Evolutionary conservation across 495 filamentous ascomycete genomes (phyloP).

Genomic region (Cetradonia linearis): DNA sequence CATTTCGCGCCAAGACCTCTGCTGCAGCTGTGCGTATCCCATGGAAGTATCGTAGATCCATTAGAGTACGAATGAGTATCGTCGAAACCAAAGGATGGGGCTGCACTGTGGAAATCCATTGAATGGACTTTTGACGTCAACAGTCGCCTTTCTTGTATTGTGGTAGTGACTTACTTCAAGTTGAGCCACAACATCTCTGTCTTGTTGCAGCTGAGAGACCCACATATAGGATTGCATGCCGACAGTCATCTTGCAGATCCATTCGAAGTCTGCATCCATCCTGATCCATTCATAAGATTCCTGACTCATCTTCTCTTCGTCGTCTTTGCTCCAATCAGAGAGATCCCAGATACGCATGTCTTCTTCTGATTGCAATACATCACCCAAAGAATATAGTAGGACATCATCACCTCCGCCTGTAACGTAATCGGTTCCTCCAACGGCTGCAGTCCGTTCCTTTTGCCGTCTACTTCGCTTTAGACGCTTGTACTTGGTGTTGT

Average conservation of each 20-base stretch:
- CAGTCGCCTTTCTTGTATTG: background rate
- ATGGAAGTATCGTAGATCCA: slow-evolving; percentile 88
- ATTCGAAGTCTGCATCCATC: slow-evolving; percentile 97
- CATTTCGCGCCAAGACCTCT: slow-evolving; percentile 61
- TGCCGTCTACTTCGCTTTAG: slow-evolving; percentile 85
- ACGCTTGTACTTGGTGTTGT: slow-evolving; percentile 98
- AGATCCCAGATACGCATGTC: slow-evolving; percentile 78
- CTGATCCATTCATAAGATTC: slow-evolving; percentile 98
- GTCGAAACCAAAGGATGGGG: slow-evolving; percentile 70
- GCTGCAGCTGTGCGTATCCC: slow-evolving; percentile 80
- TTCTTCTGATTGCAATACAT: slow-evolving; percentile 72
- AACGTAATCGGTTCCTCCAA: slow-evolving; percentile 48
- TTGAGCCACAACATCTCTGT: slow-evolving; percentile 91
- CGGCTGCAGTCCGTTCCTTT: slow-evolving; percentile 55
- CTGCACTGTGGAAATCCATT: slow-evolving; percentile 47
- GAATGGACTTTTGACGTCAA: slow-evolving; percentile 41
- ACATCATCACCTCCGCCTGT: slow-evolving; percentile 71
- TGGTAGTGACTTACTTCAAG: slow-evolving; percentile 50
- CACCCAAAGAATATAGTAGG: slow-evolving; percentile 83
- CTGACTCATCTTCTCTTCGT: slow-evolving; percentile 80
- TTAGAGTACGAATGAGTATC: slow-evolving; percentile 74
- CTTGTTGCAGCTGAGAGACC: slow-evolving; percentile 91
- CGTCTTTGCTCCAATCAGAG: slow-evolving; percentile 75
- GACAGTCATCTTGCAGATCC: slow-evolving; percentile 73
- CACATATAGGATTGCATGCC: slow-evolving; percentile 93